Conservation (phyloP, 1,284 basidiomycete species). For the Exobasidium cylindrosporum region DNA sequence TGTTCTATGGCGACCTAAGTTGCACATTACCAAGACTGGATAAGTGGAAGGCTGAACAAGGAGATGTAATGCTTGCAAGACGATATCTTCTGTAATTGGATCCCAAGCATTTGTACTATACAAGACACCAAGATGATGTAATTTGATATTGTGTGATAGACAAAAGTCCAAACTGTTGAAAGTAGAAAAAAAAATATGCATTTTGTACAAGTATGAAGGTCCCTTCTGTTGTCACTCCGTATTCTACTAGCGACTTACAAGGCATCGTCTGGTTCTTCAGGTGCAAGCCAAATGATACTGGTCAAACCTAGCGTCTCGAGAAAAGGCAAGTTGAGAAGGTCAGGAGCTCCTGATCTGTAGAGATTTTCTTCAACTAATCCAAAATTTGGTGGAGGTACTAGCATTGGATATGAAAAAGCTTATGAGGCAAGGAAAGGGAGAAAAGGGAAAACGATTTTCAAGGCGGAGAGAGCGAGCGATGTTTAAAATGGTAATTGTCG, state of each 20-base stretch:
- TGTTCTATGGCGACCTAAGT: constrained; percentile 60
- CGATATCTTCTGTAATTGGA: constrained; percentile 60
- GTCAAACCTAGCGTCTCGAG: constrained; percentile 60
- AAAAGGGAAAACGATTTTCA: too few species aligned
- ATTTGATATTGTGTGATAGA: constrained; percentile 50
- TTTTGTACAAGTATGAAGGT: not conserved
- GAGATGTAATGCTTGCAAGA: constrained; percentile 60
- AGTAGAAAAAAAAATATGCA: constrained; percentile 13
- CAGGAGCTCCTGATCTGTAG: constrained; percentile 61
- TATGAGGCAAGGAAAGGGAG: too few species aligned
- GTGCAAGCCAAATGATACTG: constrained; percentile 61
- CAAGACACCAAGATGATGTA: constrained; percentile 57
- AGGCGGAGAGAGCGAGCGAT: too few species aligned
- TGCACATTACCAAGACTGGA: constrained; percentile 61
- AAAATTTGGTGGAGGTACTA: constrained; percentile 61
- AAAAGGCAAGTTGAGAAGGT: constrained; percentile 61
- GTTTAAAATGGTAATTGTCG: too few species aligned
- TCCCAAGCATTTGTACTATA: constrained; percentile 57
- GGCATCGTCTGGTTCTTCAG: constrained; percentile 60
- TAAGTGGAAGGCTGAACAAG: constrained; percentile 59
- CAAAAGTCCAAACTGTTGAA: constrained; percentile 34
- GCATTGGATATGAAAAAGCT: too few species aligned
- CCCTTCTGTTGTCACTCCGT: too few species aligned
- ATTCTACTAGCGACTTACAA: constrained; percentile 53
- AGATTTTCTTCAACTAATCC: constrained; percentile 61